Conservation (phyloP, 805 yeast genomes). For the Millerozyma acaciae region DNA sequence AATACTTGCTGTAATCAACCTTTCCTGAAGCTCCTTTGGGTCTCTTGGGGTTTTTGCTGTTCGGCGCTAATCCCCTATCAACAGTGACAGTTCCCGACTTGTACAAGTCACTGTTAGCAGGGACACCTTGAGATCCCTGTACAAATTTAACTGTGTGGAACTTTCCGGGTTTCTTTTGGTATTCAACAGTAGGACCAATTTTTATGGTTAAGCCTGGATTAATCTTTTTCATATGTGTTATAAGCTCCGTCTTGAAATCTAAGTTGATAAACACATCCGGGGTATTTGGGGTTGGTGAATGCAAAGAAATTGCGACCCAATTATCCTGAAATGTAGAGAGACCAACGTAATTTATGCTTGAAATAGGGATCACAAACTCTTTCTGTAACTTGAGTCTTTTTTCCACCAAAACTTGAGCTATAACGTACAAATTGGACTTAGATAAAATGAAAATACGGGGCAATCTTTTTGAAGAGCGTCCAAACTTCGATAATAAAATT, state of each 20-base stretch:
- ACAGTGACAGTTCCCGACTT: constrained; percentile 87
- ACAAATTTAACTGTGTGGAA: constrained; percentile 71
- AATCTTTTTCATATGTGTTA: constrained; percentile 65
- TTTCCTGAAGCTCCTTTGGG: constrained; percentile 55
- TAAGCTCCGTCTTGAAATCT: constrained; percentile 83
- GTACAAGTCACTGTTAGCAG: constrained; percentile 65
- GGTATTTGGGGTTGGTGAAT: constrained; percentile 42
- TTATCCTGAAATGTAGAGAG: constrained; percentile 82
- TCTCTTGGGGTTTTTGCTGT: constrained; percentile 63
- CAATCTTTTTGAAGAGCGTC: constrained; percentile 80
- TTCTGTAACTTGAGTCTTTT: constrained; percentile 49
- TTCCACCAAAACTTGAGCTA: constrained; percentile 70
- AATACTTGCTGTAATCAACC: constrained; percentile 42
- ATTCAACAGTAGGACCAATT: constrained; percentile 69
- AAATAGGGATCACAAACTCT: constrained; percentile 62
- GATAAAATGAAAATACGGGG: constrained; percentile 74
- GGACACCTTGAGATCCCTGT: constrained; percentile 53
- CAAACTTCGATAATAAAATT: constrained; percentile 78
- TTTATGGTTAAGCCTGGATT: constrained; percentile 56
- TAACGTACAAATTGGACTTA: constrained; percentile 53
- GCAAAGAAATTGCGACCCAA: constrained; percentile 74
- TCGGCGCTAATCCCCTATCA: constrained; percentile 72
- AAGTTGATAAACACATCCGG: constrained; percentile 83
- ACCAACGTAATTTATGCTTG: constrained; percentile 56
- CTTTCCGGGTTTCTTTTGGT: constrained; percentile 88